Evolutionary conservation across 805 yeast species (phyloP).

Genomic region (Candida schatavii): DNA sequence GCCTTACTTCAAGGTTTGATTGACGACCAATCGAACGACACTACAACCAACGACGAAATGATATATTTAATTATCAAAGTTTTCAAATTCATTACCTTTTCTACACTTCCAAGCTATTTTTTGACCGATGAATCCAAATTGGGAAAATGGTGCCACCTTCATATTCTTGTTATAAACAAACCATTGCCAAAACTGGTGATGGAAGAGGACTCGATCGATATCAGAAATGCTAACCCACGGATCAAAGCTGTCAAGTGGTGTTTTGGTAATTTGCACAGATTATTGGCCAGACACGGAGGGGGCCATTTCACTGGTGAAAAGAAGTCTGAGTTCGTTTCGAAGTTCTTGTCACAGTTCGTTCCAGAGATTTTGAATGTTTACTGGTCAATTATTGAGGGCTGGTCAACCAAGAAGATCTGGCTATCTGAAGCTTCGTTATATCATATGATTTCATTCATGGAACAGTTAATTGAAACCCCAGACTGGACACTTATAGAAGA

Average conservation of each 20-base stretch:
- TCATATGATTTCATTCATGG: conserved; percentile 43
- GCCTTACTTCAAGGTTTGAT: conserved; percentile 26
- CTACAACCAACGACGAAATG: conserved; percentile 28
- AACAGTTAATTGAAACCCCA: conserved; percentile 39
- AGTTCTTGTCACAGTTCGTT: conserved; percentile 35
- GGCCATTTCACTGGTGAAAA: conserved; percentile 35
- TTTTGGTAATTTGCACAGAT: conserved; percentile 40
- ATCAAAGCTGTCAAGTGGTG: conserved; percentile 45
- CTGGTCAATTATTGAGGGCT: conserved; percentile 41
- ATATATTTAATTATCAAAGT: conserved; percentile 38
- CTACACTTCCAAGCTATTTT: conserved; percentile 37
- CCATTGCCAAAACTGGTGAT: conserved; percentile 35
- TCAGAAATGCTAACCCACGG: conserved; percentile 38
- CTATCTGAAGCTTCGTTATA: conserved; percentile 38
- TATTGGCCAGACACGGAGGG: conserved; percentile 44
- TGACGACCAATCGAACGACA: conserved; percentile 11
- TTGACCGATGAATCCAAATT: conserved; percentile 29
- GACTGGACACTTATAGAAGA: conserved; percentile 36
- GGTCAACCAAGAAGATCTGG: conserved; percentile 40
- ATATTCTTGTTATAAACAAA: conserved; percentile 35
- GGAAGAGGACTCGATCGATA: conserved; percentile 28
- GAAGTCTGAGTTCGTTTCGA: conserved; percentile 25
- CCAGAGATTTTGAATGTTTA: conserved; percentile 42
- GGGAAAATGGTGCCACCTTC: conserved; percentile 42
- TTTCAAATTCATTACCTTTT: conserved; percentile 39